Percentiles rank a stretch among this genome's conserved stretches.
These are phyloP conservation scores for Dioscorea zingiberensis DNA, from an alignment of 106 monocot genomes.

Conservation along the genomic window DNA sequence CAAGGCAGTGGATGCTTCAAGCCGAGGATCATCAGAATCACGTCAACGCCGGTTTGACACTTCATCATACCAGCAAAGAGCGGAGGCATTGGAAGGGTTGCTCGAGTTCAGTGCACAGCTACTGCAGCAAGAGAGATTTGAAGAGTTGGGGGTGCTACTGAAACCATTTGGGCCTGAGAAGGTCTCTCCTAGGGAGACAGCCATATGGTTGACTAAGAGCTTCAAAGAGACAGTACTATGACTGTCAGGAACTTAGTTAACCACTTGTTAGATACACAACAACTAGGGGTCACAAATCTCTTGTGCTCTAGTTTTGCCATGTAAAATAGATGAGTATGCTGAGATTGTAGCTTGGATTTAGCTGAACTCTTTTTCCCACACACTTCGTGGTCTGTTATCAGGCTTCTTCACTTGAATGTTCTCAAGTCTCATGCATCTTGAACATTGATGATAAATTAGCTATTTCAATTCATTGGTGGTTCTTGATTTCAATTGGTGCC, in stretches of 20 bases:
- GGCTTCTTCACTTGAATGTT: too few species aligned
- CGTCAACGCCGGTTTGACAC: constrained; percentile 52
- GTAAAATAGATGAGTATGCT: constrained; percentile 1
- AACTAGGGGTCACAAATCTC: not conserved
- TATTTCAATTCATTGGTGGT: too few species aligned
- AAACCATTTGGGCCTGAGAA: constrained; percentile 77
- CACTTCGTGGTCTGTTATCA: too few species aligned
- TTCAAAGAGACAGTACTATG: constrained; percentile 55
- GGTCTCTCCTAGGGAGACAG: constrained; percentile 80
- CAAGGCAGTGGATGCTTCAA: constrained; percentile 37
- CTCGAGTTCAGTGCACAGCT: constrained; percentile 75
- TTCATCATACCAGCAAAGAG: constrained; percentile 69
- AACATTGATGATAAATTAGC: too few species aligned
- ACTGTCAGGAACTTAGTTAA: not conserved
- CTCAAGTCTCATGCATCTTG: too few species aligned
- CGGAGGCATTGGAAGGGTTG: constrained; percentile 73
- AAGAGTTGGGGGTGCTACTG: constrained; percentile 60
- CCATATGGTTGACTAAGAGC: constrained; percentile 83
- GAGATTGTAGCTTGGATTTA: too few species aligned
- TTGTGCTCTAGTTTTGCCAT: not conserved
- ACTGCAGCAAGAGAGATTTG: constrained; percentile 65
- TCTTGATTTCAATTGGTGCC: too few species aligned
- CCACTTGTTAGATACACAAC: not conserved
- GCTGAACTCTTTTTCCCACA: too few species aligned
- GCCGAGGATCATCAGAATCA: constrained; percentile 54